Evolutionary conservation across 2,329 filamentous ascomycete species (phyloP).

Genomic region (Scytalidium sp.): DNA sequence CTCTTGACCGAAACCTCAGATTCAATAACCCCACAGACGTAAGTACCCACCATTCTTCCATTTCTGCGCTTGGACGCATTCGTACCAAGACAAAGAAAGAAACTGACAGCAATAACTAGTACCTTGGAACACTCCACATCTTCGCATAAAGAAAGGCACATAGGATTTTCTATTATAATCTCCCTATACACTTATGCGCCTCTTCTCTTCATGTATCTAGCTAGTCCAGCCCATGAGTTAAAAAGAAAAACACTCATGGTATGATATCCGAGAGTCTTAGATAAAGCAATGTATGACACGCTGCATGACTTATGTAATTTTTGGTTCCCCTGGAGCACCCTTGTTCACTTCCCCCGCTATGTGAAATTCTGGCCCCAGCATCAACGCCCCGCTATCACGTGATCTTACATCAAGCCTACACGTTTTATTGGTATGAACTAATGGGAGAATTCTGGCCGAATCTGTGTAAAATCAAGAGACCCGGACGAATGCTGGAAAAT

Average conservation of each 20-base stretch:
- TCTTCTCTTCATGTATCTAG: conserved; percentile 1
- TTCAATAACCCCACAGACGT: conserved; percentile 63
- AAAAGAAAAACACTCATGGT: neutral
- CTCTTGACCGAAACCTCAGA: conserved; percentile 60
- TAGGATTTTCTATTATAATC: conserved; percentile 4
- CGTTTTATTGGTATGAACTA: neutral
- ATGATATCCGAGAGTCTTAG: neutral
- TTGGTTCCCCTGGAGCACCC: neutral
- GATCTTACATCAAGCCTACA: conserved; percentile 2
- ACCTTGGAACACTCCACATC: conserved; percentile 49
- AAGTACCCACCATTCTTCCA: neutral
- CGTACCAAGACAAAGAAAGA: no score
- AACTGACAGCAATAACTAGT: conserved; percentile 18
- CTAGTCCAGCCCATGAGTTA: conserved; percentile 7
- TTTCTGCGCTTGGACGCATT: no score
- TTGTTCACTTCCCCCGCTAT: no score
- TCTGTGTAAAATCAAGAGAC: conserved; percentile 25
- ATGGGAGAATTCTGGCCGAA: neutral
- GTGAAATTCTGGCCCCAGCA: no score
- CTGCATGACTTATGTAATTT: neutral
- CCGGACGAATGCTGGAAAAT: conserved; percentile 23
- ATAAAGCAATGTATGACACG: neutral
- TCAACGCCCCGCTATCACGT: no score
- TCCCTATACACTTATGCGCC: neutral
- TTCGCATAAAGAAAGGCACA: conserved; percentile 39